These are phyloP conservation scores for Colletotrichum costaricense DNA, from an alignment of 2,329 filamentous ascomycete genomes.

Conservation along the genomic window DNA sequence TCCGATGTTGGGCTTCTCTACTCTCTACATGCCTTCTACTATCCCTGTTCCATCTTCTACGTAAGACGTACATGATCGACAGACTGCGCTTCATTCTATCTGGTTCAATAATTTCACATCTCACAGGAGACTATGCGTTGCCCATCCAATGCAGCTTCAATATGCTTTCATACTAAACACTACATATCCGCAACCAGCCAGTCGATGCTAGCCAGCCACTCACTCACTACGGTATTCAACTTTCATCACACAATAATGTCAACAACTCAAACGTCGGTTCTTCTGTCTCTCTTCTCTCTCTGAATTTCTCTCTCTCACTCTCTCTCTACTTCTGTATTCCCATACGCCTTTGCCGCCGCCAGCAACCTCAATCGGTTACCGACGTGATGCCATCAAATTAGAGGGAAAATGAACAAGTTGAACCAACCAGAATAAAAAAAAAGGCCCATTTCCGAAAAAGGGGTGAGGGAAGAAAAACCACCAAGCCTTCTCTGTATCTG, in stretches of 20 bases:
- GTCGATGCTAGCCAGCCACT: too few relatives aligned
- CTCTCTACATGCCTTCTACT: too few relatives aligned
- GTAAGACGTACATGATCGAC: too few relatives aligned
- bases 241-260: background rate
- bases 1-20: too few relatives aligned
- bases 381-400: slow-evolving; percentile 34
- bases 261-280: slow-evolving; percentile 11
- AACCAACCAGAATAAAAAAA: slow-evolving; percentile 15
- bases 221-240: background rate
- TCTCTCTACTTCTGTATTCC: slow-evolving; percentile 22
- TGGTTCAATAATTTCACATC: too few relatives aligned
- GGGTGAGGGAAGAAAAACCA: slow-evolving; percentile 10
- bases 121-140: too few relatives aligned
- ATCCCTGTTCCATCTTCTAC: too few relatives aligned
- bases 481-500: slow-evolving; percentile 26
- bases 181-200: background rate
- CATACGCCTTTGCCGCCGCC: slow-evolving; percentile 31
- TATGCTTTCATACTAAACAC: background rate
- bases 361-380: slow-evolving; percentile 6
- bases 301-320: background rate
- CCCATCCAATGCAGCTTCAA: background rate
- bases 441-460: background rate
- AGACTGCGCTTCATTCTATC: too few relatives aligned
- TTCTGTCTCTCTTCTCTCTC: background rate
- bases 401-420: slow-evolving; percentile 21